Evolutionary conservation across 345 rosid species (phyloP), one percentile per base, ranked within the genome.

Genomic region (Leavenworthia alabamica): DNA sequence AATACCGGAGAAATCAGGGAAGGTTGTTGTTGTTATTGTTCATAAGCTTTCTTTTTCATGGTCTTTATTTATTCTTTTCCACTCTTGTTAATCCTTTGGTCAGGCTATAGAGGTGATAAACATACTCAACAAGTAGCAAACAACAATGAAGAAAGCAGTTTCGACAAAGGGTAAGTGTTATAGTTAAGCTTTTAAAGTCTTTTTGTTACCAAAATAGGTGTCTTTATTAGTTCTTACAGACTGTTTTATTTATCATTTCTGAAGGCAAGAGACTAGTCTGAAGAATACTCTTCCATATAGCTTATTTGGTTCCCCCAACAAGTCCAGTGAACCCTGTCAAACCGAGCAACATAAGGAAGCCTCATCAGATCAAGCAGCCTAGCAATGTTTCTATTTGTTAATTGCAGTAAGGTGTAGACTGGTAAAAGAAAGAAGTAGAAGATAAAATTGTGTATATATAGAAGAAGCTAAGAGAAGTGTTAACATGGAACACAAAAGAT

Each of bases 1-100:
- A 56, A 70, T 16, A 74, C 56, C 24, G 80, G 70, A 74, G 75
- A 79, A 50, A 60, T 37, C 33, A 19, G n/a, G 1, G 45, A 67
- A 60, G 73, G 66, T 68, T 4, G 56, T 54, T 42, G 8, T 44
- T n/a, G n/a, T n/a, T n/a, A n/a, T n/a, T n/a, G n/a, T n/a, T n/a
- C n/a, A n/a, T n/a, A 23, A 11, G 17, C 39, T 51, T 32, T 22
- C 53, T 19, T 32, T 33, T 68, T 26, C 31, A 41, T 3, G 0
- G 23, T 8, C 31, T 41, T 14, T 51, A 22, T 32, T 50, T 6
- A 68, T 29, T 39, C 8, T 12, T 22, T 22, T 14, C 9, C 28
- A 4, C 31, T 42, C 41, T 17, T 32, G 1, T 19, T 17, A 2
- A 2, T 32, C 57, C 0, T 32, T 17, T 60, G 44, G 15, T 11